Conservation (phyloP, 352 stramenopile species). For the Globisporangium radiosum region DNA sequence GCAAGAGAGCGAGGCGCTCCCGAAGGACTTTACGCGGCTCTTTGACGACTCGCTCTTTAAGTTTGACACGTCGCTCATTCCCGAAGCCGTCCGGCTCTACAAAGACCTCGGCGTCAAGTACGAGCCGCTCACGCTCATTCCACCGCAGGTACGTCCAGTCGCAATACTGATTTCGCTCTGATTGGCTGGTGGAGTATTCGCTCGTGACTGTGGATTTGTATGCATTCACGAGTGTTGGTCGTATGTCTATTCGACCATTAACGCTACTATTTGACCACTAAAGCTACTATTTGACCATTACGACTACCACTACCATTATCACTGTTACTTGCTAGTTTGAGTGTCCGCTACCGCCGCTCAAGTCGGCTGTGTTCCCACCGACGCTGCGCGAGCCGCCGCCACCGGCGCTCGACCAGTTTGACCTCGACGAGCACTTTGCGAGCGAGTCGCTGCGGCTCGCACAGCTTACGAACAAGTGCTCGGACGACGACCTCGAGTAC, state of each 20-base stretch:
- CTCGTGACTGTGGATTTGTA: too few species aligned
- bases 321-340: constrained; percentile 71
- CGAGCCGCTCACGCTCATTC: constrained; percentile 92
- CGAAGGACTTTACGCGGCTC: constrained; percentile 92
- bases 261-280: too few species aligned
- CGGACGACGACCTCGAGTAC: constrained; percentile 92
- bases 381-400: constrained; percentile 84
- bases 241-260: too few species aligned
- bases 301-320: too few species aligned
- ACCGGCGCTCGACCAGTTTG: constrained; percentile 93
- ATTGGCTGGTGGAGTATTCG: neutral
- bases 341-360: constrained; percentile 88
- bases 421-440: constrained; percentile 96
- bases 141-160: constrained; percentile 57
- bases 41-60: constrained; percentile 94
- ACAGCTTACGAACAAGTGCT: constrained; percentile 95
- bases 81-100: constrained; percentile 91
- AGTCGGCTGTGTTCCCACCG: constrained; percentile 92
- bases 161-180: neutral
- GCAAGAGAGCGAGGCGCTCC: constrained; percentile 92
- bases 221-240: too few species aligned
- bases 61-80: constrained; percentile 93
- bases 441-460: constrained; percentile 88
- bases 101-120: constrained; percentile 91
- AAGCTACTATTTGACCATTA: too few species aligned